These are phyloP conservation scores for Metarhizium robertsii DNA, from an alignment of 2,329 filamentous ascomycete species.

Conservation along the genomic window DNA sequence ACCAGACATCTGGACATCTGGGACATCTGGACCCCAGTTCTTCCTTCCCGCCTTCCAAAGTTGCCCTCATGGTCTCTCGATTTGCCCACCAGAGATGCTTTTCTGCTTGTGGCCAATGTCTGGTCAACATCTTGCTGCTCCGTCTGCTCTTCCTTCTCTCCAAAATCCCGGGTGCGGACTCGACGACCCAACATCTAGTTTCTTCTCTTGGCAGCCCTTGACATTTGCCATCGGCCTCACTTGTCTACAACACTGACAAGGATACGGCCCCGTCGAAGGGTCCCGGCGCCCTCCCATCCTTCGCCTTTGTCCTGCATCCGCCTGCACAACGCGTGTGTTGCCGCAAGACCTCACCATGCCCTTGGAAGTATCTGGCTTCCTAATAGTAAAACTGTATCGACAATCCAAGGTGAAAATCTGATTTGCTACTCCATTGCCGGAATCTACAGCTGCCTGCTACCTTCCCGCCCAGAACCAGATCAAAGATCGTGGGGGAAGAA, in stretches of 20 bases:
- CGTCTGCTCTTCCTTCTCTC: not conserved
- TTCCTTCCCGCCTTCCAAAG: too few relatives aligned
- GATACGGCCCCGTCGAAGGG: not conserved
- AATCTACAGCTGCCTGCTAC: conserved; percentile 2
- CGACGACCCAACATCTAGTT: not conserved
- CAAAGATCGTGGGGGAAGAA: conserved; percentile 4
- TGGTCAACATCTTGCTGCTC: not conserved
- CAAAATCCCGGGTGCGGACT: not conserved
- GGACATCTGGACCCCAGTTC: too few relatives aligned
- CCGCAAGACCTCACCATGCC: conserved; percentile 4
- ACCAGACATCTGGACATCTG: too few relatives aligned
- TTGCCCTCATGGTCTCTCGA: too few relatives aligned
- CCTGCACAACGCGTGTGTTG: conserved; percentile 1
- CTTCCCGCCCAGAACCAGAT: conserved; percentile 1
- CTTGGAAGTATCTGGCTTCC: conserved; percentile 3
- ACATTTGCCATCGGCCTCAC: not conserved
- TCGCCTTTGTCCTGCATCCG: not conserved
- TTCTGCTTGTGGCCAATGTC: not conserved
- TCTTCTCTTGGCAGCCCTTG: not conserved
- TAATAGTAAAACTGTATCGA: not conserved
- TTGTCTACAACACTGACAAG: not conserved
- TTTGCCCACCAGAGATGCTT: too few relatives aligned
- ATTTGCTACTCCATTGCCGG: not conserved
- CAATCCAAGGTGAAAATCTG: not conserved
- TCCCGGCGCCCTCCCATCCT: not conserved